A percentile compares a stretch with the other conserved stretches of the same genome.
These are phyloP conservation scores for Penicillium janthinellum DNA, from an alignment of 2,329 filamentous ascomycete species.

Conservation along the genomic window DNA sequence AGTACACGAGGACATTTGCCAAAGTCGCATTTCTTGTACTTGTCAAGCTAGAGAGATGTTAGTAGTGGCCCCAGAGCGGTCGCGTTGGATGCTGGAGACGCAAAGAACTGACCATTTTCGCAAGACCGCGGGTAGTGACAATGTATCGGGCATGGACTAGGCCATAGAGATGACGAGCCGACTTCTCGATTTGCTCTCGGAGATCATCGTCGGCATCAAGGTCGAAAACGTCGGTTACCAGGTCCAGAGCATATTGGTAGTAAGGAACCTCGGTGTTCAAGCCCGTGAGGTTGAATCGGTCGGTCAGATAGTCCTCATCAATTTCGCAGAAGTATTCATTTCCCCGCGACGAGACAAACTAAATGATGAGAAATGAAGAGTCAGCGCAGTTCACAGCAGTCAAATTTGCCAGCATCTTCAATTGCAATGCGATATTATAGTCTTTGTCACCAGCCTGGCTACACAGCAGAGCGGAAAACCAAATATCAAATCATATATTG, in stretches of 20 bases:
- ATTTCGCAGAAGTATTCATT: slow-evolving; percentile 99
- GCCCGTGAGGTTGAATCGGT: slow-evolving; percentile 96
- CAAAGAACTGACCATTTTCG: slow-evolving; percentile 78
- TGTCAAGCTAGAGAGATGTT: slow-evolving; percentile 71
- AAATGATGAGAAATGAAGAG: slow-evolving; percentile 19
- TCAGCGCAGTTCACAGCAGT: slow-evolving; percentile 4
- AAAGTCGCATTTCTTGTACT: slow-evolving; percentile 98
- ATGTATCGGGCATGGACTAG: slow-evolving; percentile 96
- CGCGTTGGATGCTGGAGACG: neutral
- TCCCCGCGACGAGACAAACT: slow-evolving; percentile 97
- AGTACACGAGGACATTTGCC: slow-evolving; percentile 96
- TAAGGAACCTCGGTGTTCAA: slow-evolving; percentile 97
- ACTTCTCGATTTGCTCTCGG: slow-evolving; percentile 97
- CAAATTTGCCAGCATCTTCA: neutral
- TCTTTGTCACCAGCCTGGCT: neutral
- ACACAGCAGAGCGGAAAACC: neutral
- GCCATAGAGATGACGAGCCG: slow-evolving; percentile 90
- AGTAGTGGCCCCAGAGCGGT: neutral
- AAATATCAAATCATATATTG: neutral
- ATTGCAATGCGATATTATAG: neutral
- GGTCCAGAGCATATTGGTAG: slow-evolving; percentile 96
- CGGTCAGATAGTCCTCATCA: slow-evolving; percentile 96
- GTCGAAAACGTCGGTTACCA: slow-evolving; percentile 97
- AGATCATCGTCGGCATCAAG: slow-evolving; percentile 98
- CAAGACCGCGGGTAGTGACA: slow-evolving; percentile 87